Evolutionary conservation across 805 yeast species (phyloP), one percentile per base, ranked within the genome.

Genomic region (Millerozyma acaciae): DNA sequence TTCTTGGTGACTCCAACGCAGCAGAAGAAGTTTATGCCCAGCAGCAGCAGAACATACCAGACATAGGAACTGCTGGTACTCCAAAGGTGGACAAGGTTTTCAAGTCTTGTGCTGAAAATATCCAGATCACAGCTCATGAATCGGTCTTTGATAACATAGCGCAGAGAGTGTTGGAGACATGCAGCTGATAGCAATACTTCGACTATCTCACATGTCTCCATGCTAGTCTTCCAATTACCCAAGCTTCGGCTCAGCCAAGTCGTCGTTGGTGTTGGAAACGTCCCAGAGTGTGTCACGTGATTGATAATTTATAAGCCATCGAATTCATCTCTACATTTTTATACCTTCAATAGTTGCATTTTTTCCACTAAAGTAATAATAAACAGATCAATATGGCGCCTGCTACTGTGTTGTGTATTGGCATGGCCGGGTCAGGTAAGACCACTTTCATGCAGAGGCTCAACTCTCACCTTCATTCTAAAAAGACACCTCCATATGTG

Each of bases 361-460:
- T 27, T 14, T 22, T 20, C 21, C n/a, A 10, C 23, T 21, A 14
- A 25, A 16, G 21, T 12, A 26, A 26, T 2, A 16, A n/a, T 5
- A 33, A 15, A 16, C 28, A 28, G 17, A 19, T 18, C 34, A 44
- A 21, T 14, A 53, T 56, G 55, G 50, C 55, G 26, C 61, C 70
- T 16, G 55, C 66, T 29, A 68, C 72, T 4, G 55, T 69, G 9
- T 54, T 70, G 21, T 68, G 74, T 50, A 70, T 70, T 24, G 75
- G 75, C 26, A 70, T 70, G 75, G 75, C 68, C 21, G 68, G 68
- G 35, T 81, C 95, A 33, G 98, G 99, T 50, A 93, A 93, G 60
- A 90, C 99, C 62, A 93, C 98, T 7, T 93, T 93, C 56, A 81
- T 93, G 87, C 99, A 93, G 58, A 68, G 98, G 42, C 67, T 93